These are phyloP conservation scores for Ophiocordyceps camponoti-rufipedis DNA, from an alignment of 2,329 filamentous ascomycete species.

Conservation along the genomic window DNA sequence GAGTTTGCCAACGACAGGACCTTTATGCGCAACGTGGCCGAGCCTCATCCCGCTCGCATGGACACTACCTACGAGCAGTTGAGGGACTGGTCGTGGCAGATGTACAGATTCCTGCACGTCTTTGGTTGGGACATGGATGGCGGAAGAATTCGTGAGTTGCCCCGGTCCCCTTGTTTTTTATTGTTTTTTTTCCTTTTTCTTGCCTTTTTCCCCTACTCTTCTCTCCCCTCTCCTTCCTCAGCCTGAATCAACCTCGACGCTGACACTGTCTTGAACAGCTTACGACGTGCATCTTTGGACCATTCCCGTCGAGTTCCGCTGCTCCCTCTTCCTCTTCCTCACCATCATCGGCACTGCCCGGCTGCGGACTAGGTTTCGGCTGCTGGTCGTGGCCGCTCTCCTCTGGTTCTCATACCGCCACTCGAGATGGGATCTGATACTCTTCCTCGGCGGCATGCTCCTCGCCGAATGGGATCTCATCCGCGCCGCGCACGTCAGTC, in stretches of 20 bases:
- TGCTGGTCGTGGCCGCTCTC: constrained; percentile 21
- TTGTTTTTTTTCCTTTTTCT: background rate
- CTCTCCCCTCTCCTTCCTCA: too few species aligned
- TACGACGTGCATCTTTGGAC: constrained; percentile 46
- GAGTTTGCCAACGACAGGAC: constrained; percentile 22
- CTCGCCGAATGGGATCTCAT: constrained; percentile 36
- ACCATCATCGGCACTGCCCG: constrained; percentile 29
- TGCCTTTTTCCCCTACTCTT: too few species aligned
- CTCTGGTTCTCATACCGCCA: constrained; percentile 26
- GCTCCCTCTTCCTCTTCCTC: constrained; percentile 38
- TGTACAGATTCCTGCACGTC: constrained; percentile 31
- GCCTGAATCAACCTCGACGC: background rate
- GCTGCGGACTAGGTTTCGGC: constrained; percentile 21
- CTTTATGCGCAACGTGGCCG: constrained; percentile 29
- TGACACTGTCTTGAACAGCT: constrained; percentile 8
- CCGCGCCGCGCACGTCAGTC: constrained; percentile 22
- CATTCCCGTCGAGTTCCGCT: constrained; percentile 41
- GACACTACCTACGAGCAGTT: constrained; percentile 20
- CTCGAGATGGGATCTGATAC: constrained; percentile 33
- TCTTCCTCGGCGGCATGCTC: constrained; percentile 35
- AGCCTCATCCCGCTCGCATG: constrained; percentile 24
- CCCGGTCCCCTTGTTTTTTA: background rate
- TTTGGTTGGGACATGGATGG: constrained; percentile 30
- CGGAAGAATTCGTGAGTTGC: constrained; percentile 22
- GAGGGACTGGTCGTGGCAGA: constrained; percentile 25